A percentile compares a stretch with the other conserved stretches of the same genome.
Conservation (phyloP, 208 protist species). For the Trichomonas gallinae region DNA sequence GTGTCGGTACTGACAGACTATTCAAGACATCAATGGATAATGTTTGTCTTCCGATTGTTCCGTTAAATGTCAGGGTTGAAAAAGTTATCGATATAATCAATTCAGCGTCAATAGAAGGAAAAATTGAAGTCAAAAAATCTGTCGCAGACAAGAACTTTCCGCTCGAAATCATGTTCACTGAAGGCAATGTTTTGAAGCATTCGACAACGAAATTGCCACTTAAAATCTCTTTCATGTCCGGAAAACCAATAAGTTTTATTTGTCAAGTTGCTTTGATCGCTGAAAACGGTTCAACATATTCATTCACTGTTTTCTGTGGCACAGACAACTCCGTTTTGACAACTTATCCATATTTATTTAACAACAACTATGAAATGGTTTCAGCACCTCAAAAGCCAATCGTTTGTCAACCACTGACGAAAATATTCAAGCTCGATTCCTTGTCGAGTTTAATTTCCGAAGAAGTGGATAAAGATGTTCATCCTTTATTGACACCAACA, state of each 20-base stretch:
- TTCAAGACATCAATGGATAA: background rate
- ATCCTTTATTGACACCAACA: background rate
- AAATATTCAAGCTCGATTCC: background rate
- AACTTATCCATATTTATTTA: background rate
- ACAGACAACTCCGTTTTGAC: conserved; percentile 1
- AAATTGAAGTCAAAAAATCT: background rate
- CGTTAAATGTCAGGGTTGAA: background rate
- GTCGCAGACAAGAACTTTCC: background rate
- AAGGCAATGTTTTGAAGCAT: background rate
- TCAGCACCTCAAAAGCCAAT: background rate
- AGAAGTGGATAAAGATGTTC: background rate
- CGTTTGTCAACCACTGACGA: background rate
- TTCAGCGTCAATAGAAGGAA: background rate
- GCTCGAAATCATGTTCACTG: background rate
- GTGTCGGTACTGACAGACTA: background rate
- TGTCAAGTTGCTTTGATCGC: background rate
- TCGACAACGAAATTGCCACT: background rate
- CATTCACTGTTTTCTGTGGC: background rate
- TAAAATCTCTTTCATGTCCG: background rate
- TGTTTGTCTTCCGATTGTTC: background rate
- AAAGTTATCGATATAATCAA: background rate
- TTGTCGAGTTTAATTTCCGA: background rate
- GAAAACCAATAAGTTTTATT: background rate
- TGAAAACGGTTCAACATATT: background rate
- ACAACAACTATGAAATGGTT: background rate